Conservation (phyloP, 2,329 filamentous ascomycete genomes). For the Botrytis squamosa region DNA sequence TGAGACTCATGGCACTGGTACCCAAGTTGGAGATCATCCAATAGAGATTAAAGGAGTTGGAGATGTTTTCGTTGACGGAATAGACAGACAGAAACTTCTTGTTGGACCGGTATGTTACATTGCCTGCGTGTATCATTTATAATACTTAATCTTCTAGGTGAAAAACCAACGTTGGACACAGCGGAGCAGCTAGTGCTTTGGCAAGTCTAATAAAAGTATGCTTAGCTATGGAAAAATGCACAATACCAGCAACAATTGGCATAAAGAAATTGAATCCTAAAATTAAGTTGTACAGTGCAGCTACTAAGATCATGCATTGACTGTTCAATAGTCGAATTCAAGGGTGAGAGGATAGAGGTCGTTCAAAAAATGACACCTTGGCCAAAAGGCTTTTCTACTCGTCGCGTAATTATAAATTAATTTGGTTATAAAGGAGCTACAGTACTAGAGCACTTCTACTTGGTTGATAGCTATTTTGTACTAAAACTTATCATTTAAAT, state of each 20-base stretch:
- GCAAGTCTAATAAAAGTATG: slow-evolving; percentile 21
- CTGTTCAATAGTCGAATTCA: slow-evolving; percentile 5
- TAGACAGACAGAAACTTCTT: neutral
- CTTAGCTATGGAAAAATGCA: slow-evolving; percentile 16
- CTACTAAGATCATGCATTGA: neutral
- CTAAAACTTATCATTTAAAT: too few relatives aligned
- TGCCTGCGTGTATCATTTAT: neutral
- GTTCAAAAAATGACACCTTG: slow-evolving; percentile 13
- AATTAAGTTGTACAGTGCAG: neutral
- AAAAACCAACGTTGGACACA: slow-evolving; percentile 23
- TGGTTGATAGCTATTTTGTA: too few relatives aligned
- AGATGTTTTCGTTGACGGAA: slow-evolving; percentile 10
- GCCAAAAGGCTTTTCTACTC: neutral
- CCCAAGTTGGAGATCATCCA: slow-evolving; percentile 20
- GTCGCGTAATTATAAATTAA: slow-evolving; percentile 9
- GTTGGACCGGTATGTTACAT: slow-evolving; percentile 9
- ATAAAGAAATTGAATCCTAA: slow-evolving; percentile 16
- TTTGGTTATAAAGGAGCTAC: slow-evolving; percentile 42
- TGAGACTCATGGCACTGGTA: slow-evolving; percentile 20
- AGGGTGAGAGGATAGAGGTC: neutral
- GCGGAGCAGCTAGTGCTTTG: slow-evolving; percentile 19
- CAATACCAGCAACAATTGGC: slow-evolving; percentile 9
- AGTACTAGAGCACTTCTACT: too few relatives aligned
- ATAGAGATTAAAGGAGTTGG: slow-evolving; percentile 6
- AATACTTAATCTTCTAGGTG: slow-evolving; percentile 25